Conservation (phyloP, 192 early-diverging fungal genomes). For the Spizellomyces sp. region DNA sequence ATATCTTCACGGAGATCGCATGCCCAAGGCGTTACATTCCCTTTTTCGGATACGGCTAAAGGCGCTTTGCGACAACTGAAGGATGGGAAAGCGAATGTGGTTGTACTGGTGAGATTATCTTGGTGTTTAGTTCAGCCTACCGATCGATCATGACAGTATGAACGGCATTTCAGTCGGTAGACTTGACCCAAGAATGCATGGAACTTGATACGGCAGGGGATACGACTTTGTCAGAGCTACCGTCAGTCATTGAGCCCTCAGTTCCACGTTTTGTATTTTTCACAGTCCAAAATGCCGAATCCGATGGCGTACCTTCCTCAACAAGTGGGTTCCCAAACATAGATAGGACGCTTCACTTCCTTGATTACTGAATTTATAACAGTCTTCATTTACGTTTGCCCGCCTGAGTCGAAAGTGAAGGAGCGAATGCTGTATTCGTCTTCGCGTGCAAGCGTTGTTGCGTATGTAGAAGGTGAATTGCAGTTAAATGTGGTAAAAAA, state of each 20-base stretch:
- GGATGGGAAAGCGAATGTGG: conserved; percentile 53
- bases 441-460: conserved; percentile 63
- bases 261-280: conserved; percentile 78
- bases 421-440: conserved; percentile 92
- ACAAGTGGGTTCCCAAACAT: neutral
- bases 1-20: conserved; percentile 63
- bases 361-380: neutral
- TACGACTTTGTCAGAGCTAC: conserved; percentile 39
- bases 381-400: conserved; percentile 91
- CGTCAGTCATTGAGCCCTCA: conserved; percentile 42
- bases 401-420: conserved; percentile 76
- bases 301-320: conserved; percentile 11
- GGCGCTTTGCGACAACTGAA: conserved; percentile 61
- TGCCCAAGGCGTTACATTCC: conserved; percentile 66
- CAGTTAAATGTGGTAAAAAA: conserved; percentile 65
- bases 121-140: no score
- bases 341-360: neutral
- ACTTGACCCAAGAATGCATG: conserved; percentile 20
- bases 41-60: conserved; percentile 60
- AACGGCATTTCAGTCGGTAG: conserved; percentile 18
- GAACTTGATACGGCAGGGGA: conserved; percentile 51
- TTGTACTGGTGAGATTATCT: conserved; percentile 27
- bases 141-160: neutral
- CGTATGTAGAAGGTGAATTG: conserved; percentile 54
- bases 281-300: conserved; percentile 35